A percentile compares a stretch with the other conserved stretches of the same genome.
Evolutionary conservation across 169 alveolate genomes (phyloP).

Genomic region (Perkinsus olseni): DNA sequence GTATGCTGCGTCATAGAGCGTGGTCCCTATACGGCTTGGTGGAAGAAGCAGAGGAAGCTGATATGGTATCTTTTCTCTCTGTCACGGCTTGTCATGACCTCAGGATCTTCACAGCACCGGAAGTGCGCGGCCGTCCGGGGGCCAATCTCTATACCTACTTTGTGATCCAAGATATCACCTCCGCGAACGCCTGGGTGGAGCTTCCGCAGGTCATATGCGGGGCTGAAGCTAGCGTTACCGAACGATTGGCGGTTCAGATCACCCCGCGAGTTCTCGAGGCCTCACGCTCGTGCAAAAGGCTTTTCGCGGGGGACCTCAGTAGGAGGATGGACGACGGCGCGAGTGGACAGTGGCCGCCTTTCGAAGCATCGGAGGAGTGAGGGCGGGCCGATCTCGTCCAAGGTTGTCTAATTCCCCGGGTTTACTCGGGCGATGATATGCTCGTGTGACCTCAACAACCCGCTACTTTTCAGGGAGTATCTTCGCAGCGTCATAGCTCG

Average conservation of each 20-base stretch:
- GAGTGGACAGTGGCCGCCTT: not conserved
- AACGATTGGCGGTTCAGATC: not conserved
- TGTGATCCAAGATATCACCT: not conserved
- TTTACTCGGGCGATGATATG: too few relatives aligned
- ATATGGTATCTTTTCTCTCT: too few relatives aligned
- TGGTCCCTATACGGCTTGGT: too few relatives aligned
- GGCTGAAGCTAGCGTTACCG: too few relatives aligned
- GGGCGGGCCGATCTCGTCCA: too few relatives aligned
- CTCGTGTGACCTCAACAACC: too few relatives aligned
- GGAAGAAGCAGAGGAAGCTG: too few relatives aligned
- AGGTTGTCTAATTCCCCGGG: too few relatives aligned
- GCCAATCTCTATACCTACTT: not conserved
- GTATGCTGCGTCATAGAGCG: too few relatives aligned
- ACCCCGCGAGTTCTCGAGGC: not conserved
- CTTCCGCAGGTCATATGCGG: not conserved
- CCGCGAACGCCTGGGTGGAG: not conserved
- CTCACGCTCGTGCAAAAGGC: not conserved
- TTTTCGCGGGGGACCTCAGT: not conserved
- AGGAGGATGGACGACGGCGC: not conserved
- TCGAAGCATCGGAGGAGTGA: not conserved
- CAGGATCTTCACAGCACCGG: not conserved
- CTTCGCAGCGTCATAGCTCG: not conserved
- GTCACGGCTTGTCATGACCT: too few relatives aligned
- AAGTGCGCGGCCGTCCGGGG: not conserved
- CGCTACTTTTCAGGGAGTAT: not conserved